These are phyloP conservation scores for Marsdenia floribunda DNA, from an alignment of 257 asterid species.

Conservation along the genomic window DNA sequence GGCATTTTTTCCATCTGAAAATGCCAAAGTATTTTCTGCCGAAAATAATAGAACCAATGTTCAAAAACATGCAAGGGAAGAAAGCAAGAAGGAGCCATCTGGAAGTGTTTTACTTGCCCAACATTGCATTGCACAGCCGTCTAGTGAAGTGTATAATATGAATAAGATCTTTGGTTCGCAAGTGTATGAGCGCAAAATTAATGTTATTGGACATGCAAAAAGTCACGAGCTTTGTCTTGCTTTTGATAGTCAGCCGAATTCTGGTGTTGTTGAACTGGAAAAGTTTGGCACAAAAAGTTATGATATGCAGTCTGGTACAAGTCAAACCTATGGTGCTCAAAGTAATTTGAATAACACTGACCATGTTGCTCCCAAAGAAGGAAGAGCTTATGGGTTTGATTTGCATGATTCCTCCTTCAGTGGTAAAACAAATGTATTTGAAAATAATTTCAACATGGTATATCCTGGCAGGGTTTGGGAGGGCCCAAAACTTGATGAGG, in stretches of 20 bases:
- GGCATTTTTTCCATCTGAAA: slow-evolving; percentile 36
- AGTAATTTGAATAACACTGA: slow-evolving; percentile 20
- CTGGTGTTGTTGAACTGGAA: slow-evolving; percentile 31
- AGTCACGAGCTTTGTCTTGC: slow-evolving; percentile 56
- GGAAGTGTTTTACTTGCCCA: slow-evolving; percentile 27
- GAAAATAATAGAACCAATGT: slow-evolving; percentile 30
- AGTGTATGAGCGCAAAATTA: slow-evolving; percentile 29
- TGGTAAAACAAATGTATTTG: slow-evolving; percentile 28
- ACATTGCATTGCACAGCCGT: slow-evolving; percentile 30
- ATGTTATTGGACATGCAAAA: slow-evolving; percentile 27
- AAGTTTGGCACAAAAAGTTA: slow-evolving; percentile 33
- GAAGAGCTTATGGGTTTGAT: slow-evolving; percentile 35
- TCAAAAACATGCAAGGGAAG: slow-evolving; percentile 31
- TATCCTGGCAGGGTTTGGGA: slow-evolving; percentile 38
- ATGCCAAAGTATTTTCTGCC: slow-evolving; percentile 24
- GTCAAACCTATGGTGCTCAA: slow-evolving; percentile 31
- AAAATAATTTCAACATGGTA: slow-evolving; percentile 29
- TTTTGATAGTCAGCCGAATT: slow-evolving; percentile 35
- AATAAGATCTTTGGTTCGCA: slow-evolving; percentile 30
- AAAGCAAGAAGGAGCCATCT: slow-evolving; percentile 32
- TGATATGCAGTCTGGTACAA: slow-evolving; percentile 30
- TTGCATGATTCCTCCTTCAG: slow-evolving; percentile 38
- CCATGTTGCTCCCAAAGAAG: slow-evolving; percentile 36
- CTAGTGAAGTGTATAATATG: slow-evolving; percentile 27
- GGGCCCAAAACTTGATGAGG: slow-evolving; percentile 28